Conservation (phyloP, 1,284 basidiomycete species). For the Boletellus dicymbophilus region DNA sequence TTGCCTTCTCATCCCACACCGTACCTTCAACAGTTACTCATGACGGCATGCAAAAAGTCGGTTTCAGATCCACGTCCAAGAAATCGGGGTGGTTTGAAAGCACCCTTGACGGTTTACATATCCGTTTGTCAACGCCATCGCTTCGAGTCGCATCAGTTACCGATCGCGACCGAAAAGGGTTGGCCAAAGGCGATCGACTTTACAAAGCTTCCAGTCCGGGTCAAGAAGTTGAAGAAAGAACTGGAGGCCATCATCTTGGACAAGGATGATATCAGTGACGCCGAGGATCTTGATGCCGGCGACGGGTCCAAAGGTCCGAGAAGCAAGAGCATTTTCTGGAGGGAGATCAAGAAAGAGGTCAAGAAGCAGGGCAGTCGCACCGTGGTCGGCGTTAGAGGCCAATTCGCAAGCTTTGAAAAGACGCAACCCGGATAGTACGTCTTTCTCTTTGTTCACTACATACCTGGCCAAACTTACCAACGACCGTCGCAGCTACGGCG, state of each 20-base stretch:
- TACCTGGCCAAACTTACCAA: not conserved
- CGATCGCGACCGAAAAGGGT: slow-evolving; percentile 63
- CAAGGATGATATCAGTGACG: slow-evolving; percentile 34
- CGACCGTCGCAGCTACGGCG: slow-evolving; percentile 62
- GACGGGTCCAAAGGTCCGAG: slow-evolving; percentile 38
- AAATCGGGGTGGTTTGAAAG: slow-evolving; percentile 70
- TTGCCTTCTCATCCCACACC: slow-evolving; percentile 66
- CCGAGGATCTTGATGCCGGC: slow-evolving; percentile 17
- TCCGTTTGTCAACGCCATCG: slow-evolving; percentile 74
- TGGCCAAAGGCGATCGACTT: slow-evolving; percentile 79
- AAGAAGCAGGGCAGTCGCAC: slow-evolving; percentile 61
- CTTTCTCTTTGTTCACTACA: slow-evolving; percentile 6
- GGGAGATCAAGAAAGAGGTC: slow-evolving; percentile 59
- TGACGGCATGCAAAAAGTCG: slow-evolving; percentile 51
- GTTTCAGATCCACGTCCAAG: slow-evolving; percentile 59
- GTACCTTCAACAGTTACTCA: slow-evolving; percentile 55
- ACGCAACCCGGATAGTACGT: slow-evolving; percentile 83
- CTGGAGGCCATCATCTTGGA: slow-evolving; percentile 56
- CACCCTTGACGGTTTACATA: slow-evolving; percentile 61
- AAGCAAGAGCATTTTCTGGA: slow-evolving; percentile 64
- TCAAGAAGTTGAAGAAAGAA: slow-evolving; percentile 46
- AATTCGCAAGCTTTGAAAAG: slow-evolving; percentile 75
- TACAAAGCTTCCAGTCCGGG: slow-evolving; percentile 48
- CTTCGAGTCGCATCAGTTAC: slow-evolving; percentile 71
- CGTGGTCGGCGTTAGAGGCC: slow-evolving; percentile 66